Conservation (phyloP, 352 stramenopile species). For the Globisporangium cystogenes region DNA sequence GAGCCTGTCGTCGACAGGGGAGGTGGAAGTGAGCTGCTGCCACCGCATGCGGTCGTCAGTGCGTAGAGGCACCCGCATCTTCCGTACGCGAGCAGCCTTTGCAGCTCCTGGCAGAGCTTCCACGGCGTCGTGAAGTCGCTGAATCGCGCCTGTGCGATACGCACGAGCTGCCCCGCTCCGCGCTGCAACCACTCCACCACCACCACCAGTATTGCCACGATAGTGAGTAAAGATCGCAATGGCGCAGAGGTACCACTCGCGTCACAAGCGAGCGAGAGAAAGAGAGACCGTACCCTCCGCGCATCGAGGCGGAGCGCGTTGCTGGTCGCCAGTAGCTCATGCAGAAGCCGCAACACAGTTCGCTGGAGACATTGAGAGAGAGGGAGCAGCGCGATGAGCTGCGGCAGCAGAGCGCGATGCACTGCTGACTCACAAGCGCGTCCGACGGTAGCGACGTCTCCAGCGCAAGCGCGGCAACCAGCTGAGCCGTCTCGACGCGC, state of each 20-base stretch:
- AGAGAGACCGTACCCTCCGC: conserved; percentile 10
- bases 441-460: not conserved
- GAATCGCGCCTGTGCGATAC: conserved; percentile 20
- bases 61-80: not conserved
- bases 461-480: not conserved
- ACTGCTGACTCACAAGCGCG: not conserved
- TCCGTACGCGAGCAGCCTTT: conserved; percentile 13
- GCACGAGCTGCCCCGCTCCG: conserved; percentile 11
- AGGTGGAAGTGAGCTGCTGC: not conserved
- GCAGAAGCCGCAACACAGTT: conserved; percentile 13
- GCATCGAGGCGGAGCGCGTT: conserved; percentile 20
- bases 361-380: not conserved
- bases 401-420: too few species aligned
- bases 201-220: not conserved
- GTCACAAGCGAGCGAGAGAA: not conserved
- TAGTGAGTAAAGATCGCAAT: not conserved
- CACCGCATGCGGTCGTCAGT: too few species aligned
- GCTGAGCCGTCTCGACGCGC: not conserved
- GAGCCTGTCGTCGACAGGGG: not conserved
- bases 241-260: not conserved
- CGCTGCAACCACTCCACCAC: not conserved
- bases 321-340: conserved; percentile 19
- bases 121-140: conserved; percentile 46
- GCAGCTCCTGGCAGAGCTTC: conserved; percentile 30
- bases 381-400: too few species aligned